These are phyloP conservation scores for Capronia coronata DNA, from an alignment of 2,329 filamentous ascomycete genomes.

Conservation along the genomic window DNA sequence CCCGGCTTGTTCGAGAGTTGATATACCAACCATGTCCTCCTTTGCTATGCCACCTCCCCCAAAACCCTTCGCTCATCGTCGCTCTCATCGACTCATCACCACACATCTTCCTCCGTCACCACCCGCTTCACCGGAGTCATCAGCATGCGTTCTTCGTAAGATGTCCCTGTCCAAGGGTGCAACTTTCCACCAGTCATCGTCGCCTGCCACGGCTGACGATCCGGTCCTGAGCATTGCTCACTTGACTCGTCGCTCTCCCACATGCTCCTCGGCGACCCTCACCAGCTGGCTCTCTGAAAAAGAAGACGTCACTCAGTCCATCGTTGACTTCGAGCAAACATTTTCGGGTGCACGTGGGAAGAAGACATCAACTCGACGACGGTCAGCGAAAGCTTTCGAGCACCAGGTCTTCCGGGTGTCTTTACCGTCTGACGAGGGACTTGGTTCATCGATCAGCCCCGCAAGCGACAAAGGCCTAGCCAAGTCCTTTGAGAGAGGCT, in stretches of 20 bases:
- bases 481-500: constrained; percentile 35
- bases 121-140: constrained; percentile 26
- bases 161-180: constrained; percentile 63
- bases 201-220: constrained; percentile 38
- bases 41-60: constrained; percentile 25
- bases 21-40: constrained; percentile 25
- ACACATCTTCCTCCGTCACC: constrained; percentile 23
- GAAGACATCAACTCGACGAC: constrained; percentile 32
- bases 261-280: constrained; percentile 37
- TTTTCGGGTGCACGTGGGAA: constrained; percentile 43
- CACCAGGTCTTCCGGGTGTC: constrained; percentile 44
- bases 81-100: constrained; percentile 25
- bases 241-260: constrained; percentile 60
- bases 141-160: constrained; percentile 34
- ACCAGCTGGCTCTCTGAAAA: constrained; percentile 51
- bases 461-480: constrained; percentile 40
- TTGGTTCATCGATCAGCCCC: constrained; percentile 72
- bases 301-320: constrained; percentile 64
- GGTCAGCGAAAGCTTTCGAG: constrained; percentile 23
- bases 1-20: constrained; percentile 15
- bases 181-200: constrained; percentile 50
- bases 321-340: constrained; percentile 61
- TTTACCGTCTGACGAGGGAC: constrained; percentile 72
- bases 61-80: constrained; percentile 29
- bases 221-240: constrained; percentile 41